Conservation (phyloP, 805 yeast species). For the Myxozyma udenii region DNA sequence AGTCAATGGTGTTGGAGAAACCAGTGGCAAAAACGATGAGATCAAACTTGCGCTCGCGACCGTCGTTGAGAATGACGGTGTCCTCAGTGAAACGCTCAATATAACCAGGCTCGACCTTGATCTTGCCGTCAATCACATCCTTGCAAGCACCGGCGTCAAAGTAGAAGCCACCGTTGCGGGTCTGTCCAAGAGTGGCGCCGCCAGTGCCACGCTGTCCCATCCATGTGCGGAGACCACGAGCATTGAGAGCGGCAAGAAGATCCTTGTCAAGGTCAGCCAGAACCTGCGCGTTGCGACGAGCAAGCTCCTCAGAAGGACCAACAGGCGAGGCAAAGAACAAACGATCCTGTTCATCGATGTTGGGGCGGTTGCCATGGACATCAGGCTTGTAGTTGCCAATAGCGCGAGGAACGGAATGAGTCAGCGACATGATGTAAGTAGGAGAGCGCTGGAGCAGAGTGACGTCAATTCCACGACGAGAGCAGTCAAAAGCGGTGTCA, state of each 20-base stretch:
- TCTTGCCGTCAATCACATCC: conserved; percentile 2
- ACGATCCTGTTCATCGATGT: neutral
- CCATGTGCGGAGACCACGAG: neutral
- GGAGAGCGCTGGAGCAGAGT: conserved; percentile 8
- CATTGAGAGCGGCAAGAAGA: neutral
- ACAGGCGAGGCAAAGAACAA: neutral
- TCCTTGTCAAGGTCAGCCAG: conserved; percentile 8
- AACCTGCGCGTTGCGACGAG: neutral
- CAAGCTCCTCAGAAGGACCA: neutral
- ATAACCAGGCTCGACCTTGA: neutral
- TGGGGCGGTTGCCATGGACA: neutral
- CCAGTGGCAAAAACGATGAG: conserved; percentile 4
- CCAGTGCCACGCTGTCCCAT: conserved; percentile 2
- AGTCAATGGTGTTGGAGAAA: neutral
- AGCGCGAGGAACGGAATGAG: neutral
- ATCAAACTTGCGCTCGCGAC: neutral
- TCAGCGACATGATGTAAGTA: conserved; percentile 1
- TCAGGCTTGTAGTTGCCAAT: neutral
- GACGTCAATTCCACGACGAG: neutral
- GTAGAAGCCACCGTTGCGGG: conserved; percentile 7
- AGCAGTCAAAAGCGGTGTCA: conserved; percentile 4
- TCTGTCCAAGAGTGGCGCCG: neutral
- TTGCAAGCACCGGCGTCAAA: conserved; percentile 8
- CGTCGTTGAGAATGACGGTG: conserved; percentile 1
- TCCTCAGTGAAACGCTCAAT: conserved; percentile 5